These are phyloP conservation scores for Maudiozyma humilis DNA, from an alignment of 1,139 yeast genomes.

Conservation along the genomic window DNA sequence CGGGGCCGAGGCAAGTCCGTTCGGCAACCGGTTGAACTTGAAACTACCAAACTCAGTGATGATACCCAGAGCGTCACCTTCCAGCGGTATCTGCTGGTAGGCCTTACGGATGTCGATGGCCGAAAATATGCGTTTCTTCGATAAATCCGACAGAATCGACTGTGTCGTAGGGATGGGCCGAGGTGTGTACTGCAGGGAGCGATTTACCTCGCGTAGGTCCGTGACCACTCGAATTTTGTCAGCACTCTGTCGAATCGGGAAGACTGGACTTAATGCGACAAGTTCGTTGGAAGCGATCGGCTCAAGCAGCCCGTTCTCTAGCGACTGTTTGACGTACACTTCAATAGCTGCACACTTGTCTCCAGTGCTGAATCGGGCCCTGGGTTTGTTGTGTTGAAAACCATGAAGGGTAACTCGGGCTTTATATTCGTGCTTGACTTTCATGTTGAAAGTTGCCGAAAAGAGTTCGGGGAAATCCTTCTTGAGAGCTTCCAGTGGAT, in stretches of 20 bases:
- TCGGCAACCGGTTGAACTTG: neutral
- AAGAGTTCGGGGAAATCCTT: neutral
- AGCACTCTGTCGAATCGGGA: neutral
- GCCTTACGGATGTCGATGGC: slow-evolving; percentile 6
- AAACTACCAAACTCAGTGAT: slow-evolving; percentile 3
- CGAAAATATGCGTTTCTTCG: slow-evolving; percentile 1
- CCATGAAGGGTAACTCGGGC: neutral
- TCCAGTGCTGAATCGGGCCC: neutral
- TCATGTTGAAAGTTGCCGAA: neutral
- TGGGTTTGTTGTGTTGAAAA: neutral
- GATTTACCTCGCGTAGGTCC: neutral
- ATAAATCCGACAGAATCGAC: slow-evolving; percentile 5
- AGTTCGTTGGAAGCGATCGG: neutral
- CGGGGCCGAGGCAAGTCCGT: slow-evolving; percentile 1
- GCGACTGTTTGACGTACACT: neutral
- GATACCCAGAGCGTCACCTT: slow-evolving; percentile 5
- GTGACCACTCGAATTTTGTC: neutral
- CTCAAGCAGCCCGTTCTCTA: neutral
- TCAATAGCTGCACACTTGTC: neutral
- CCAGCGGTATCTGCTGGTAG: slow-evolving; percentile 4
- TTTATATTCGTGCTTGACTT: neutral
- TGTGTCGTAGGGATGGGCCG: slow-evolving; percentile 6
- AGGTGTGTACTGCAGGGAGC: neutral
- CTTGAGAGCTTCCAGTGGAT: neutral
- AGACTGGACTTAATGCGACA: neutral